A percentile compares a stretch with the other conserved stretches of the same genome.
Conservation (phyloP, 352 stramenopile species). For the Phytopythium oedochilum region DNA sequence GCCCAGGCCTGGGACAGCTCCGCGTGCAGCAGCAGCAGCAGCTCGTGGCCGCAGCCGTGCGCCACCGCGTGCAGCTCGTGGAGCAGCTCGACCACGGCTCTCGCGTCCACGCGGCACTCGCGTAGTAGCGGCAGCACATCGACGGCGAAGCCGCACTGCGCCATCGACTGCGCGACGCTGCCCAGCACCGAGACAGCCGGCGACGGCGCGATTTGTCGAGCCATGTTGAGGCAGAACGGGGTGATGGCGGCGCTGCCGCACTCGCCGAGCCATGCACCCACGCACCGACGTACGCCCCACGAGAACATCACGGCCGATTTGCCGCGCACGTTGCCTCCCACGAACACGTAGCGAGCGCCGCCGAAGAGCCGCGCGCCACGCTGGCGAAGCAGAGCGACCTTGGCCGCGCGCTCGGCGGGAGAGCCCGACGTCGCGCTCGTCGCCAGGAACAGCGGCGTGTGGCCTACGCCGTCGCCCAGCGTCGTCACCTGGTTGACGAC, state of each 20-base stretch:
- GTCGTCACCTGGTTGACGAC: neutral
- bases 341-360: neutral
- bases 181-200: neutral
- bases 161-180: constrained; percentile 5
- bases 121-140: constrained; percentile 16
- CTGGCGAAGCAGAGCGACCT: constrained; percentile 6
- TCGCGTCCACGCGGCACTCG: constrained; percentile 8
- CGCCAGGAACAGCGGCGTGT: constrained; percentile 4
- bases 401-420: neutral
- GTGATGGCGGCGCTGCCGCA: constrained; percentile 3
- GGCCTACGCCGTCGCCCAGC: neutral
- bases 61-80: constrained; percentile 10
- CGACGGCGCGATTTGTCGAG: neutral
- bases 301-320: constrained; percentile 2
- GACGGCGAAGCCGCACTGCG: constrained; percentile 10
- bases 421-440: neutral
- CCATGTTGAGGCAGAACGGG: constrained; percentile 13
- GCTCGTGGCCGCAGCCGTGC: neutral
- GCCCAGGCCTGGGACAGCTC: constrained; percentile 11
- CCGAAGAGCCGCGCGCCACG: constrained; percentile 12
- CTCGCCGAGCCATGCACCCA: constrained; percentile 10
- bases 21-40: constrained; percentile 9
- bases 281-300: constrained; percentile 11
- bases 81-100: constrained; percentile 7
- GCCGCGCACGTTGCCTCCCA: neutral